phyloP scores from a whole-genome alignment of 108 stramenopile species.

The Chaetoceros tenuissimus region DNA sequence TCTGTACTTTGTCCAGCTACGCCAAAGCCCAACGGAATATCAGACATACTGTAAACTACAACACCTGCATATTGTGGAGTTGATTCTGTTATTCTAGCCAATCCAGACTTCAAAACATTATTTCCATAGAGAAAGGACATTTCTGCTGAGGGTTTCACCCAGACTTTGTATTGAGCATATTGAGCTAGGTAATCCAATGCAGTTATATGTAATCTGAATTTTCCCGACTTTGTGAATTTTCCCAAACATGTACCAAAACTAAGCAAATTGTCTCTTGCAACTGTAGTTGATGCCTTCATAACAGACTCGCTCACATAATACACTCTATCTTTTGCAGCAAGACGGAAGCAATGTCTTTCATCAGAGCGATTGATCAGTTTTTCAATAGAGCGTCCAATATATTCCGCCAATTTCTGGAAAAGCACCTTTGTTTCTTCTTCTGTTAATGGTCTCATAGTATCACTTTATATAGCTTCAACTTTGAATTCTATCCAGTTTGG shows the following conservation, averaged over 20 bases:
- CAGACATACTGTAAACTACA: constrained; percentile 92
- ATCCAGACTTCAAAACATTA: constrained; percentile 90
- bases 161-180: constrained; percentile 94
- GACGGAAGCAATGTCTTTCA: constrained; percentile 78
- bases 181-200: constrained; percentile 92
- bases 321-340: constrained; percentile 78
- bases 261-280: constrained; percentile 80
- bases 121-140: constrained; percentile 99
- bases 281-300: constrained; percentile 73
- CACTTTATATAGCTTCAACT: no score
- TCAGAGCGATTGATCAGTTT: constrained; percentile 82
- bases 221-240: constrained; percentile 97
- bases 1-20: constrained; percentile 95
- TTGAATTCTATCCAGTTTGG: no score
- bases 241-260: constrained; percentile 94
- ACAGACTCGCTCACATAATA: constrained; percentile 90
- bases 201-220: constrained; percentile 94
- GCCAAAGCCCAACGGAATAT: constrained; percentile 96
- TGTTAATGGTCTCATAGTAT: constrained; percentile 90
- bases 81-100: constrained; percentile 94
- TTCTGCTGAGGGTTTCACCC: constrained; percentile 97
- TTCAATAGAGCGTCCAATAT: constrained; percentile 93
- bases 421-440: constrained; percentile 97
- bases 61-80: constrained; percentile 98
- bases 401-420: constrained; percentile 95